Evolutionary conservation across 495 filamentous ascomycete species (phyloP), one percentile per base, ranked within the genome.

Genomic region (Aspergillus carlsbadensis): DNA sequence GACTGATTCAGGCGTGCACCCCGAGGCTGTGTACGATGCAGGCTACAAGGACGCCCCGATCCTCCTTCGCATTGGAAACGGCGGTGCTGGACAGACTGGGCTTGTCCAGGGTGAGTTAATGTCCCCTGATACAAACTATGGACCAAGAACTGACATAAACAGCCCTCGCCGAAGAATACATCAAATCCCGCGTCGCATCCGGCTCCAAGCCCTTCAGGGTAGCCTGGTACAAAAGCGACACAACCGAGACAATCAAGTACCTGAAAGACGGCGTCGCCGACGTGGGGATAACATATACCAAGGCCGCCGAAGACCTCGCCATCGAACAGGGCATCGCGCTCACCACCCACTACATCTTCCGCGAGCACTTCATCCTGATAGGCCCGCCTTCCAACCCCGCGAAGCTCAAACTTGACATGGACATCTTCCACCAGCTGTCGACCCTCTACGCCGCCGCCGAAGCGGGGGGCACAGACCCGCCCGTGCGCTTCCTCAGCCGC

Each of bases 211-310:
- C 67, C 0, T 75, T 77, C 66, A 36, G 57, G 15, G 52, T 76
- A 5, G 71, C 60, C 52, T 78, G 74, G 74, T 68, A 69, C 59
- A 70, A 65, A 14, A 64, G 64, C 39, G 74, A 78, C 61, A 77
- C 75, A 3, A 75, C 71, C 20, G 62, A 69, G 42, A 64, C 66
- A 1, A 77, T 77, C 58, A 65, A 74, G 18, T 67, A 73, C 58
- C 69, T 78, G 34, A 56, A 65, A 11, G 52, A 60, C 20, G 58
- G 59, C n/a, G 55, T 52, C 17, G 54, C 71, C 34, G 72, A 76
- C 46, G 61, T 78, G 11, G 73, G 65, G 4, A 76, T 78, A 17
- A 77, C 75, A 40, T 78, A 78, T 60, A 65, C 52, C 14, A 54
- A 66, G 6, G 56, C 64, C 2, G 74, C 75, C n/a, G 75, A 78